These are phyloP conservation scores for Mycena rebaudengoi DNA, from an alignment of 768 basidiomycete species.

Conservation along the genomic window DNA sequence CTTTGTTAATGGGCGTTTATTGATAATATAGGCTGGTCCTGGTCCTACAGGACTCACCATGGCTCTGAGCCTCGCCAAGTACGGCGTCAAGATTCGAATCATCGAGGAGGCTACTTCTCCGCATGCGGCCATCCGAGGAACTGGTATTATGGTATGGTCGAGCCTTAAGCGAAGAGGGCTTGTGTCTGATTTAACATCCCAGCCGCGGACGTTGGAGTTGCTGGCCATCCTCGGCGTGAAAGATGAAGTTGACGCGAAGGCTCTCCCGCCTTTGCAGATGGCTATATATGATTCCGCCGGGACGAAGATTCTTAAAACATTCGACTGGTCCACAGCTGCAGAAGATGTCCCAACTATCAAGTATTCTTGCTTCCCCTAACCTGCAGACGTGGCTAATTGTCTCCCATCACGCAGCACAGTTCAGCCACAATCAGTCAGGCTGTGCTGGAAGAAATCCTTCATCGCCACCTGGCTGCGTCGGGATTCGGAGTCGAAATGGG, in stretches of 20 bases:
- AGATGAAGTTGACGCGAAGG: slow-evolving; percentile 24
- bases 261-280: slow-evolving; percentile 10
- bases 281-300: slow-evolving; percentile 15
- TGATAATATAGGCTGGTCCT: not conserved
- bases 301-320: not conserved
- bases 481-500: slow-evolving; percentile 30
- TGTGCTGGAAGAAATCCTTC: slow-evolving; percentile 25
- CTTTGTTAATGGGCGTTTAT: too few species aligned
- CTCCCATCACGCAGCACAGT: not conserved
- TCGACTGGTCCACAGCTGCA: slow-evolving; percentile 12
- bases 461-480: slow-evolving; percentile 11
- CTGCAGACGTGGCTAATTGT: not conserved
- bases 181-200: not conserved
- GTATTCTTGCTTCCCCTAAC: not conserved
- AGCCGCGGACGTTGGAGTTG: slow-evolving; percentile 38
- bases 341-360: slow-evolving; percentile 1
- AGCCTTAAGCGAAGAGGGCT: too few species aligned
- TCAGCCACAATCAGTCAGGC: slow-evolving; percentile 5
- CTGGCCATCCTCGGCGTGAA: slow-evolving; percentile 37
- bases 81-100: not conserved
- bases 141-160: not conserved
- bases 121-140: not conserved
- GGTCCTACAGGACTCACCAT: not conserved
- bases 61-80: not conserved
- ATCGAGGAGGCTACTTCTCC: not conserved